Conservation (phyloP, 371 early-diverging fungal genomes). For the Zopfochytrium polystomum region DNA sequence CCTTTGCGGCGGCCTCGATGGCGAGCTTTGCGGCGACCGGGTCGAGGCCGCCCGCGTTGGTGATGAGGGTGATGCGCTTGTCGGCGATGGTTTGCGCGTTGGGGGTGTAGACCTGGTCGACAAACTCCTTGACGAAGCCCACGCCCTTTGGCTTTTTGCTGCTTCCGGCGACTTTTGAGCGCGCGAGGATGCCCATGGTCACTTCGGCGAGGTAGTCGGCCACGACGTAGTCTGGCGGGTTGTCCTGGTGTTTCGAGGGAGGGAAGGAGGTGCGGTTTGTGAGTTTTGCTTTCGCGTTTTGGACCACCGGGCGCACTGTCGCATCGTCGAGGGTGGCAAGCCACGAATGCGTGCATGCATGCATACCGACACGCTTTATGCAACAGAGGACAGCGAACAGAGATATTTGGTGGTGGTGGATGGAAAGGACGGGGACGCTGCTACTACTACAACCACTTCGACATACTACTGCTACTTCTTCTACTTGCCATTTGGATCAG, state of each 20-base stretch:
- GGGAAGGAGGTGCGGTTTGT: too few relatives aligned
- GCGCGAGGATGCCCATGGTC: constrained; percentile 66
- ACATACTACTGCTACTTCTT: neutral
- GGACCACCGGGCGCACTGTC: too few relatives aligned
- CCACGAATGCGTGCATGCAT: too few relatives aligned
- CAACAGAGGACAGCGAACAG: neutral
- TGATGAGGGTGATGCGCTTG: constrained; percentile 64
- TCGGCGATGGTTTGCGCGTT: constrained; percentile 50
- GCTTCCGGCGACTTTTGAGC: constrained; percentile 39
- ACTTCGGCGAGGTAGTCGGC: constrained; percentile 55
- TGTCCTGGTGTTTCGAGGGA: constrained; percentile 18
- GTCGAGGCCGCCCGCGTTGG: constrained; percentile 73
- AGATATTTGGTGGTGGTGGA: neutral
- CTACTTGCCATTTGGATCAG: constrained; percentile 36
- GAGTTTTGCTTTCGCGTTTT: too few relatives aligned
- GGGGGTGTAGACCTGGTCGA: constrained; percentile 27
- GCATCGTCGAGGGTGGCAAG: too few relatives aligned
- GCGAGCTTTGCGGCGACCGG: constrained; percentile 61
- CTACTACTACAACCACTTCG: neutral
- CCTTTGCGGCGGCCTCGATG: constrained; percentile 56
- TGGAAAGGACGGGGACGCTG: neutral
- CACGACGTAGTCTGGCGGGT: constrained; percentile 25
- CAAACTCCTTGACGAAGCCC: constrained; percentile 56
- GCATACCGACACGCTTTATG: neutral
- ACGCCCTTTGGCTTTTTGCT: constrained; percentile 54